Evolutionary conservation across 805 yeast species (phyloP).

Genomic region (Saccharomycopsis sp.): DNA sequence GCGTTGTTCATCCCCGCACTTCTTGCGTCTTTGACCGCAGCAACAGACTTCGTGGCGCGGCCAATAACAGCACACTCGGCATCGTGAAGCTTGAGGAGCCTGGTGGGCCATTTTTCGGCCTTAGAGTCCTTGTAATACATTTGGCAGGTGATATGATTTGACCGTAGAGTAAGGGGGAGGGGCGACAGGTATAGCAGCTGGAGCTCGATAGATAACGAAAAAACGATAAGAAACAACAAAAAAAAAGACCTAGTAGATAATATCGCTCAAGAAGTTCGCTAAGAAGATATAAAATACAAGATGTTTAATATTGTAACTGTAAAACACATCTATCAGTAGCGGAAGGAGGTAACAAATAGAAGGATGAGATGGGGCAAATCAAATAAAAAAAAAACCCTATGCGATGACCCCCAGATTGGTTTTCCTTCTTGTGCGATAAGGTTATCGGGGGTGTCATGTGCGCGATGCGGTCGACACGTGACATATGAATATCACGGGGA

Average conservation of each 20-base stretch:
- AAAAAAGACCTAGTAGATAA: background rate
- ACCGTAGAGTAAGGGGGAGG: background rate
- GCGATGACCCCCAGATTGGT: no score
- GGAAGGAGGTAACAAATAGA: background rate
- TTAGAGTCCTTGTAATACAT: background rate
- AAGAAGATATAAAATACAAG: no score
- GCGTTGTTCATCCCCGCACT: conserved; percentile 11
- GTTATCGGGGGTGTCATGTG: no score
- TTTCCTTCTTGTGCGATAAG: no score
- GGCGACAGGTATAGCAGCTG: background rate
- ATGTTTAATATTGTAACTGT: no score
- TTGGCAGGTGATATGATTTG: background rate
- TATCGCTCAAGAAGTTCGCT: background rate
- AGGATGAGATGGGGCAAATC: background rate
- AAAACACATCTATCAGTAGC: no score
- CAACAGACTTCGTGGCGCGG: conserved; percentile 9
- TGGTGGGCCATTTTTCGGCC: conserved; percentile 15
- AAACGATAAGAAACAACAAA: background rate
- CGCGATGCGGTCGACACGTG: no score
- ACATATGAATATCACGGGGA: no score
- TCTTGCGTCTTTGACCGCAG: background rate
- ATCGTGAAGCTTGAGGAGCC: conserved; percentile 11
- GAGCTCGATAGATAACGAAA: background rate
- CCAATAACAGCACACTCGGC: conserved; percentile 9
- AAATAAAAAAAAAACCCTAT: no score